Evolutionary conservation across 257 asterid genomes (phyloP).

Genomic region (Solanum virginianum): DNA sequence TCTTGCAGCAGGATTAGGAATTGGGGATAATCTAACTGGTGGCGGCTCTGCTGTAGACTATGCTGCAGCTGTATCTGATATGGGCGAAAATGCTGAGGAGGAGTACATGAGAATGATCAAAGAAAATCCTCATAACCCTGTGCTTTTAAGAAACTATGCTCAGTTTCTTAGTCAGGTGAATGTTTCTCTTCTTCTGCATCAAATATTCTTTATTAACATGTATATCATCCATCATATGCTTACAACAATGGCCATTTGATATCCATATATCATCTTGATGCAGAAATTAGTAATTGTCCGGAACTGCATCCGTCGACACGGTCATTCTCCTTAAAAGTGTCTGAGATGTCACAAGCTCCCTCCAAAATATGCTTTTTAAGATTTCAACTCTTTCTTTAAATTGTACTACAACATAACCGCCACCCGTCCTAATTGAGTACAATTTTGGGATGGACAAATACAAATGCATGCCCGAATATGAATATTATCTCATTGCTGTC

Average conservation of each 20-base stretch:
- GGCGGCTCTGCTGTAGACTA: not conserved
- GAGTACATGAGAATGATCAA: conserved; percentile 45
- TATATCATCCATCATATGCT: not conserved
- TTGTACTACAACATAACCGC: not conserved
- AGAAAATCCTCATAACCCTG: conserved; percentile 48
- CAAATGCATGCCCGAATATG: not conserved
- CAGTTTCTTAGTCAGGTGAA: conserved; percentile 48
- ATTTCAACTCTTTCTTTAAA: not conserved
- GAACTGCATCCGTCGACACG: not conserved
- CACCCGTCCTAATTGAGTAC: not conserved
- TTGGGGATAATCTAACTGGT: conserved; percentile 16
- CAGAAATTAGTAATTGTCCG: not conserved
- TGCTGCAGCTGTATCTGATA: conserved; percentile 8
- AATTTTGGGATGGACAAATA: not conserved
- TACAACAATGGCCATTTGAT: not conserved
- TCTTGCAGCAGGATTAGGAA: conserved; percentile 70
- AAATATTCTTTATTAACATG: not conserved
- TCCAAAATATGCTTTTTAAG: not conserved
- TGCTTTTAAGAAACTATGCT: conserved; percentile 43
- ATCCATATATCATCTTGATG: not conserved
- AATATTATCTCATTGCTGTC: not conserved
- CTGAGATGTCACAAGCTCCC: not conserved
- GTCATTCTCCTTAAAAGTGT: not conserved
- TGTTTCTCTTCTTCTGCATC: not conserved
- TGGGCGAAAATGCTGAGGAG: conserved; percentile 24